phyloP scores from a whole-genome alignment of 768 basidiomycete genomes.

The Xerocomellus intermedius region DNA sequence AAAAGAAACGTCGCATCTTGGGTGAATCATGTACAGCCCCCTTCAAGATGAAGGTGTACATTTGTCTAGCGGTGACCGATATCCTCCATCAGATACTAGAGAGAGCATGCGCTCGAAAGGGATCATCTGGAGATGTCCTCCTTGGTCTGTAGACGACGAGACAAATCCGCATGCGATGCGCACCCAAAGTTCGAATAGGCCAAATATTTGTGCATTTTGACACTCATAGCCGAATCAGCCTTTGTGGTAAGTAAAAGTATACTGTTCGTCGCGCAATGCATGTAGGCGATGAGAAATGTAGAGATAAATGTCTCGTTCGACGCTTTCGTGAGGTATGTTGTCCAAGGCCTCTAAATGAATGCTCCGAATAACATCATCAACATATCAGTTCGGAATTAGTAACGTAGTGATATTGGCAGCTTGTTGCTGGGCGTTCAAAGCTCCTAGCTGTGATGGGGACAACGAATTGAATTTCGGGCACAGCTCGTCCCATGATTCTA shows the following conservation, averaged over 20 bases:
- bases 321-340: background rate
- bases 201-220: too few species aligned
- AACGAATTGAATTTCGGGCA: conserved; percentile 25
- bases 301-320: background rate
- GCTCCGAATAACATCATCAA: too few species aligned
- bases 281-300: background rate
- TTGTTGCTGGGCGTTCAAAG: conserved; percentile 10
- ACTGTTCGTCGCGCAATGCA: background rate
- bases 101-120: background rate
- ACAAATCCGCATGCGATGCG: background rate
- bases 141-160: background rate
- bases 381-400: conserved; percentile 14
- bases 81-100: background rate
- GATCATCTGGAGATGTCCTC: background rate
- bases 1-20: background rate
- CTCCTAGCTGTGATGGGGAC: conserved; percentile 20
- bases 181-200: background rate
- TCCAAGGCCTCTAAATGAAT: background rate
- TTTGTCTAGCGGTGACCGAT: background rate
- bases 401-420: conserved; percentile 20
- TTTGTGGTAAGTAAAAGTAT: background rate
- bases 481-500: conserved; percentile 26
- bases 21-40: background rate
- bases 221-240: too few species aligned
- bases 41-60: background rate